A percentile compares a stretch with the other conserved stretches of the same genome.
Evolutionary conservation across 2,329 filamentous ascomycete genomes (phyloP).

Genomic region (Arthrobotrys pseudoclavata): DNA sequence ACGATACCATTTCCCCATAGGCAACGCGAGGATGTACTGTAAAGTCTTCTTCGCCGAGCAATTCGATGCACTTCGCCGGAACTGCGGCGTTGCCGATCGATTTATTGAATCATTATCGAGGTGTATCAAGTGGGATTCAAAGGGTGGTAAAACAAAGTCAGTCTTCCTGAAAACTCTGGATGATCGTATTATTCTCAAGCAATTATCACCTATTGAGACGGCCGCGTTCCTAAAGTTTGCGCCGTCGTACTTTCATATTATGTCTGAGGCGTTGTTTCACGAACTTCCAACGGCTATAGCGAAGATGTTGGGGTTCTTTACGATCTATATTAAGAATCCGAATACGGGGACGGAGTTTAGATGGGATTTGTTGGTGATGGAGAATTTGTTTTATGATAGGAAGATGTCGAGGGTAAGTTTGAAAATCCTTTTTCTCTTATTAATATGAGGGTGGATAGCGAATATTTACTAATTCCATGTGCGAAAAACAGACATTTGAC

Average conservation of each 20-base stretch:
- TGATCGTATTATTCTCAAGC: slow-evolving; percentile 92
- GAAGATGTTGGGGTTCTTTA: slow-evolving; percentile 99
- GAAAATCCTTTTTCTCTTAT: not conserved
- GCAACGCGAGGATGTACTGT: slow-evolving; percentile 93
- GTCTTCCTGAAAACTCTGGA: slow-evolving; percentile 97
- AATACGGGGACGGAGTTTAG: slow-evolving; percentile 92
- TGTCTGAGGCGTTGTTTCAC: slow-evolving; percentile 95
- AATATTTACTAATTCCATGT: not conserved
- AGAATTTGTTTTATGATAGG: slow-evolving; percentile 97
- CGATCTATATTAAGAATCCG: slow-evolving; percentile 96
- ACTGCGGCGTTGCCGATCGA: slow-evolving; percentile 91
- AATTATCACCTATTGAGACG: slow-evolving; percentile 89
- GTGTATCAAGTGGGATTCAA: slow-evolving; percentile 97
- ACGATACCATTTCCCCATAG: slow-evolving; percentile 94
- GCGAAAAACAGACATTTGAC: slow-evolving; percentile 77
- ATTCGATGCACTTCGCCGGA: slow-evolving; percentile 92
- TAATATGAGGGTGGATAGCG: not conserved
- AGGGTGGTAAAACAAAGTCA: slow-evolving; percentile 97
- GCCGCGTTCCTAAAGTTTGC: slow-evolving; percentile 95
- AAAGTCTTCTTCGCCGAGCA: slow-evolving; percentile 99
- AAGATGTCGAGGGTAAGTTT: slow-evolving; percentile 76
- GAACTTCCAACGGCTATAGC: slow-evolving; percentile 96
- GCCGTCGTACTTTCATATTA: slow-evolving; percentile 96
- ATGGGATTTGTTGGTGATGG: slow-evolving; percentile 93
- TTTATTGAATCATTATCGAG: slow-evolving; percentile 95